Evolutionary conservation across 768 basidiomycete genomes (phyloP).

Genomic region (Thelephora ganbajun): DNA sequence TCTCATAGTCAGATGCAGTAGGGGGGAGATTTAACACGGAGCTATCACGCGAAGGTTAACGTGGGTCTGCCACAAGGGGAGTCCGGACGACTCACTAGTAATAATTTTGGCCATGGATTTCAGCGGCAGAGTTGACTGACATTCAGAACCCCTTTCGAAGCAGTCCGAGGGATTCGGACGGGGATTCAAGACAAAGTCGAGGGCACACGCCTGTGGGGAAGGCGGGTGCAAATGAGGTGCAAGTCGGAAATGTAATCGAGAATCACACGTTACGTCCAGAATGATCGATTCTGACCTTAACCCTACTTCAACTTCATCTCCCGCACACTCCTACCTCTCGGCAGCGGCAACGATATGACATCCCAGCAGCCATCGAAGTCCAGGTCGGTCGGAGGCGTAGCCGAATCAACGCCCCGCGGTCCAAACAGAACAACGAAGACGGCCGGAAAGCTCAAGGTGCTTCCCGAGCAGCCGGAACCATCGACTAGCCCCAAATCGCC

Average conservation of each 20-base stretch:
- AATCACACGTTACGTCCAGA: no score
- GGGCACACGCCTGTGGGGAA: no score
- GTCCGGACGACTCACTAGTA: background rate
- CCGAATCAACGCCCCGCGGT: conserved; percentile 47
- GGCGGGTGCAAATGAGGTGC: no score
- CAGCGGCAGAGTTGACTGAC: background rate
- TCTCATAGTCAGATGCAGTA: conserved; percentile 50
- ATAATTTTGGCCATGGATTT: background rate
- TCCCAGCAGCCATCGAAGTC: conserved; percentile 9
- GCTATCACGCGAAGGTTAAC: conserved; percentile 18
- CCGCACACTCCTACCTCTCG: background rate
- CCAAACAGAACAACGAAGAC: conserved; percentile 73
- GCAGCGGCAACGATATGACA: conserved; percentile 7
- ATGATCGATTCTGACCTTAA: background rate
- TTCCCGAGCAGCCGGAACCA: conserved; percentile 71
- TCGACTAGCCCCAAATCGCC: conserved; percentile 11
- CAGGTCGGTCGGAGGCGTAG: conserved; percentile 3
- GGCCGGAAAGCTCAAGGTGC: conserved; percentile 76
- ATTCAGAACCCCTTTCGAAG: background rate
- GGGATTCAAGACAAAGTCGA: background rate
- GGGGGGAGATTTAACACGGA: conserved; percentile 58
- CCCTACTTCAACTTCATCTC: background rate
- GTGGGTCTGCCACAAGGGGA: background rate
- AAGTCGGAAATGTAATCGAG: no score
- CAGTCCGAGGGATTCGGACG: background rate